Conservation (phyloP, 2,329 filamentous ascomycete genomes). For the Calonectria naviculata region DNA sequence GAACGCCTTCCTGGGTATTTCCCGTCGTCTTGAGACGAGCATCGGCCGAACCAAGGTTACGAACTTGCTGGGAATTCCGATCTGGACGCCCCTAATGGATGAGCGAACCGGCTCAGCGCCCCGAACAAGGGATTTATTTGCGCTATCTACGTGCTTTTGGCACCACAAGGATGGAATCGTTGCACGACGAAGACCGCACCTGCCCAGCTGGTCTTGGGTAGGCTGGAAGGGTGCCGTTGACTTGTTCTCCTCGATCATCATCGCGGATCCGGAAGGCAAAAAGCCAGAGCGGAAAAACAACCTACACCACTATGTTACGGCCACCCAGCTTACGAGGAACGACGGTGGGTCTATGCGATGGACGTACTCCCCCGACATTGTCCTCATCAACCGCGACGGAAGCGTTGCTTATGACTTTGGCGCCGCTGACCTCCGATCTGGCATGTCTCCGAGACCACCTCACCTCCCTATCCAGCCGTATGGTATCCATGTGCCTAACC, state of each 20-base stretch:
- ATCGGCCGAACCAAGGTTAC: slow-evolving; percentile 44
- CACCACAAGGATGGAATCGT: slow-evolving; percentile 44
- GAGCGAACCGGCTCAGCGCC: slow-evolving; percentile 34
- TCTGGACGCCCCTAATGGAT: slow-evolving; percentile 41
- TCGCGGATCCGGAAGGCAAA: slow-evolving; percentile 44
- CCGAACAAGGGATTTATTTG: slow-evolving; percentile 47
- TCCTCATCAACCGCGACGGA: slow-evolving; percentile 43
- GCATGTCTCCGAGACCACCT: slow-evolving; percentile 32
- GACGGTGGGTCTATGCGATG: slow-evolving; percentile 44
- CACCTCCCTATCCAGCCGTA: slow-evolving; percentile 40
- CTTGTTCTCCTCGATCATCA: slow-evolving; percentile 45
- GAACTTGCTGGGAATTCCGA: slow-evolving; percentile 45
- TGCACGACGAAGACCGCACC: slow-evolving; percentile 41
- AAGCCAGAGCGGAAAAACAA: slow-evolving; percentile 44
- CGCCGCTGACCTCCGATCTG: slow-evolving; percentile 7
- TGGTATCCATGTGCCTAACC: slow-evolving; percentile 45
- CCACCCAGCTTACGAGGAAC: slow-evolving; percentile 48
- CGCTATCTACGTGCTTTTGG: slow-evolving; percentile 49
- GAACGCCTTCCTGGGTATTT: slow-evolving; percentile 45
- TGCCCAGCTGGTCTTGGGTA: slow-evolving; percentile 52
- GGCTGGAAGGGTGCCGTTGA: slow-evolving; percentile 50
- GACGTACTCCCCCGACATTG: slow-evolving; percentile 48
- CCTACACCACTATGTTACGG: slow-evolving; percentile 49
- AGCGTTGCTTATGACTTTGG: slow-evolving; percentile 47
- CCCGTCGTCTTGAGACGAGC: slow-evolving; percentile 44